Conservation (phyloP, 441 rosid species). For the Pelargonium australe region DNA sequence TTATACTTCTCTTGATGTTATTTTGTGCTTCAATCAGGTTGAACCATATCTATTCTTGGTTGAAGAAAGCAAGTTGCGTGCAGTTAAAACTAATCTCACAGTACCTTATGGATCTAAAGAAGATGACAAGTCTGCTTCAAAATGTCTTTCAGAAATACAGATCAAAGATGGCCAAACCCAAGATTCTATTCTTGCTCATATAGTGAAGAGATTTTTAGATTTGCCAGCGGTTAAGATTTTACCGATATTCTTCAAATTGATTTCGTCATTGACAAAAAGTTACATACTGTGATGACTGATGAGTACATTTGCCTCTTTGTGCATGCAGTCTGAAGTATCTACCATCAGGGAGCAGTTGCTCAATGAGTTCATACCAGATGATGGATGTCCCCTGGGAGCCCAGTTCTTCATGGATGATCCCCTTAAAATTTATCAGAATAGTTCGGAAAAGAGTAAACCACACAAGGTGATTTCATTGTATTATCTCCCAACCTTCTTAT, state of each 20-base stretch:
- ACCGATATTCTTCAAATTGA: slow-evolving; percentile 15
- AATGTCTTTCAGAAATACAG: slow-evolving; percentile 52
- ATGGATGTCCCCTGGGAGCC: slow-evolving; percentile 66
- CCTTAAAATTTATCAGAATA: slow-evolving; percentile 34
- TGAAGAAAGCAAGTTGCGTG: slow-evolving; percentile 68
- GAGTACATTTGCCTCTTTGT: slow-evolving; percentile 16
- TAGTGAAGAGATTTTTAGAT: slow-evolving; percentile 57
- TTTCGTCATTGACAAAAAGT: background rate
- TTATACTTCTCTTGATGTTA: slow-evolving; percentile 13
- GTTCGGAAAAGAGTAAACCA: slow-evolving; percentile 30
- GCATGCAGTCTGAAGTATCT: slow-evolving; percentile 50
- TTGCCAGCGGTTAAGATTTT: slow-evolving; percentile 50
- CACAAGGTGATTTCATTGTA: slow-evolving; percentile 21
- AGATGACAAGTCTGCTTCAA: slow-evolving; percentile 60
- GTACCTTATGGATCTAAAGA: slow-evolving; percentile 63
- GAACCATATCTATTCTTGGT: slow-evolving; percentile 79
- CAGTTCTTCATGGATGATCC: slow-evolving; percentile 46
- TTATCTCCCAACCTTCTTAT: slow-evolving; percentile 3
- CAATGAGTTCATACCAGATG: slow-evolving; percentile 73
- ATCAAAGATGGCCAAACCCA: slow-evolving; percentile 47
- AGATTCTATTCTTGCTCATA: slow-evolving; percentile 60
- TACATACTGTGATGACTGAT: background rate
- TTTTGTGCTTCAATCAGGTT: slow-evolving; percentile 44
- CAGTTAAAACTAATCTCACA: slow-evolving; percentile 29
- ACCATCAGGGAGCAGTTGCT: slow-evolving; percentile 48